These are phyloP conservation scores for Cyberlindnera mycetangii DNA, from an alignment of 805 yeast genomes.

Conservation along the genomic window DNA sequence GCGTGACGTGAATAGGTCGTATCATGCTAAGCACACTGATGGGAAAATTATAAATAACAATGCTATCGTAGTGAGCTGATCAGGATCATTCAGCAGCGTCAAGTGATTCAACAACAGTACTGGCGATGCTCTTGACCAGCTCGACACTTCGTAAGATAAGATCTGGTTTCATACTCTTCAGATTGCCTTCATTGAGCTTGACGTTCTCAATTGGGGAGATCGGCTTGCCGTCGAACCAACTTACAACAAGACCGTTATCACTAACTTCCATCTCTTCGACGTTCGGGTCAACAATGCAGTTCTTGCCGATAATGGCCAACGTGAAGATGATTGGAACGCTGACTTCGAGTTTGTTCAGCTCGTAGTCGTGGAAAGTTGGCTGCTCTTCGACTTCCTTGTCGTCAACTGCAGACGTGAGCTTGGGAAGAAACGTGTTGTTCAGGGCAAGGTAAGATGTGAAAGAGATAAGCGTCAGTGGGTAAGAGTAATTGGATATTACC, in stretches of 20 bases:
- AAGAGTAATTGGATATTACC: conserved; percentile 71
- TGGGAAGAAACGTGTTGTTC: conserved; percentile 72
- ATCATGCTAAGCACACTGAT: background rate
- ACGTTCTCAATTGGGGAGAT: conserved; percentile 71
- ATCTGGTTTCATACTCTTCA: conserved; percentile 53
- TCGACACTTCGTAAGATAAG: conserved; percentile 52
- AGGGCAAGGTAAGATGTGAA: conserved; percentile 80
- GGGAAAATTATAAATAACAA: background rate
- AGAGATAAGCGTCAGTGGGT: conserved; percentile 79
- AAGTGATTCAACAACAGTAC: conserved; percentile 44
- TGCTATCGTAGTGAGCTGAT: background rate
- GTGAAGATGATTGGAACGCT: conserved; percentile 77
- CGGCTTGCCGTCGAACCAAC: conserved; percentile 66
- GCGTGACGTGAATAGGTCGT: too few species aligned
- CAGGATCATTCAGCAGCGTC: conserved; percentile 12
- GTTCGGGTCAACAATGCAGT: conserved; percentile 78
- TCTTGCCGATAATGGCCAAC: conserved; percentile 66
- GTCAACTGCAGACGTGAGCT: conserved; percentile 64
- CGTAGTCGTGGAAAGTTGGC: conserved; percentile 87
- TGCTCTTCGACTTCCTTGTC: conserved; percentile 70
- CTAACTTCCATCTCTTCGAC: conserved; percentile 84
- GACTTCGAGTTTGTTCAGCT: conserved; percentile 57
- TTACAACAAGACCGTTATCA: conserved; percentile 75
- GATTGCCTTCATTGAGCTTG: conserved; percentile 49
- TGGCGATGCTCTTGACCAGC: conserved; percentile 60